Percentiles rank a stretch among this genome's conserved stretches.
Evolutionary conservation across 345 rosid species (phyloP).

Genomic region (Corchorus olitorius): DNA sequence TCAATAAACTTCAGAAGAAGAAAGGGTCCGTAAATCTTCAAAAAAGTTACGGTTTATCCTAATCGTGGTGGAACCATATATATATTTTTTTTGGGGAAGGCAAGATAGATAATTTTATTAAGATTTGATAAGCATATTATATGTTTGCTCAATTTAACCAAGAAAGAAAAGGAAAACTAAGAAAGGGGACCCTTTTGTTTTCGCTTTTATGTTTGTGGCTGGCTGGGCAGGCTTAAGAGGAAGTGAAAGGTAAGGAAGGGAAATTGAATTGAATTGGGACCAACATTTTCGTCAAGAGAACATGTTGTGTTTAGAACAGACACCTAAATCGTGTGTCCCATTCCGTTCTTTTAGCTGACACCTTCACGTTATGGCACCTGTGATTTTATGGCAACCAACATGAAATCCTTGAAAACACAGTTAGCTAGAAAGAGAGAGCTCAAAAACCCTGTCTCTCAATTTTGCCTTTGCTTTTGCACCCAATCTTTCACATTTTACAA

Average conservation of each 20-base stretch:
- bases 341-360: conserved; percentile 25
- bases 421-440: neutral
- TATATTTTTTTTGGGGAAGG: too few relatives aligned
- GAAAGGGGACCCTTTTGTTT: neutral
- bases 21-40: too few relatives aligned
- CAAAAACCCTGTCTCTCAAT: neutral
- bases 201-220: neutral
- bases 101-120: too few relatives aligned
- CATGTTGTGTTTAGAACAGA: conserved; percentile 8
- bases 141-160: too few relatives aligned
- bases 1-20: too few relatives aligned
- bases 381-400: conserved; percentile 2
- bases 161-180: neutral
- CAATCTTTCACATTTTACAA: neutral
- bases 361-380: conserved; percentile 15
- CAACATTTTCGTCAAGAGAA: conserved; percentile 7
- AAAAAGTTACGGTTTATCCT: too few relatives aligned
- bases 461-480: neutral
- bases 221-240: neutral
- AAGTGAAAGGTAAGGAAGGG: neutral
- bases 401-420: neutral
- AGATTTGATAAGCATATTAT: too few relatives aligned
- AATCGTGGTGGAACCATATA: too few relatives aligned
- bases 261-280: neutral
- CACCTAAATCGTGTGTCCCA: conserved; percentile 16